phyloP scores from a whole-genome alignment of 495 filamentous ascomycete genomes.

The Daldinia concentrica region DNA sequence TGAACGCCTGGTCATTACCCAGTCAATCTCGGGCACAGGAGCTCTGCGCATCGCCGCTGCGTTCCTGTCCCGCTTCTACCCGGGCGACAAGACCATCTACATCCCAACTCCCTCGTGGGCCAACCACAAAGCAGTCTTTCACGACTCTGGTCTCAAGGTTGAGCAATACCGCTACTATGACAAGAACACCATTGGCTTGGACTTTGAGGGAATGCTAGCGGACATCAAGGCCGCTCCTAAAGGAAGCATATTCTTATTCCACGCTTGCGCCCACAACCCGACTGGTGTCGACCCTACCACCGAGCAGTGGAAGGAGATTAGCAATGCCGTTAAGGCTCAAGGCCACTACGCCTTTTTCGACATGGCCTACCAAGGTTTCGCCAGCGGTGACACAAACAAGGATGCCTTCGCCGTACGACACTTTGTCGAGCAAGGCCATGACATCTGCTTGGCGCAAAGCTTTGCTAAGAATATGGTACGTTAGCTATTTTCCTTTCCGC shows the following conservation, averaged over 20 bases:
- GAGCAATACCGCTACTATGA: conserved; percentile 98
- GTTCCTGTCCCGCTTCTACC: conserved; percentile 91
- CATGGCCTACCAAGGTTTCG: conserved; percentile 99
- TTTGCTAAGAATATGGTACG: conserved; percentile 99
- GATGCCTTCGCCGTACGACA: conserved; percentile 93
- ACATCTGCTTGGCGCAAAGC: conserved; percentile 87
- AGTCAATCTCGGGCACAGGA: conserved; percentile 97
- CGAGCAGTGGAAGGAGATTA: conserved; percentile 93
- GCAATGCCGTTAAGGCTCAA: conserved; percentile 86
- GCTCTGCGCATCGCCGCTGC: conserved; percentile 93
- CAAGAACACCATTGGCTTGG: conserved; percentile 96
- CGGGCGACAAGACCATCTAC: conserved; percentile 90
- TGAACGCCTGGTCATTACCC: conserved; percentile 88
- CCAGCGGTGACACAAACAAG: conserved; percentile 86
- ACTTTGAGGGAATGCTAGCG: conserved; percentile 91
- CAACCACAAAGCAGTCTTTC: conserved; percentile 97
- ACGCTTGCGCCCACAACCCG: conserved; percentile 98
- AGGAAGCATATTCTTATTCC: conserved; percentile 88
- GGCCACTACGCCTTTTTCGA: conserved; percentile 97
- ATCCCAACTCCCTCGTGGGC: conserved; percentile 97
- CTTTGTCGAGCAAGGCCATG: conserved; percentile 93
- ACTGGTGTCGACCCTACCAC: conserved; percentile 95
- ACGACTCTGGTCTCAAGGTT: conserved; percentile 87
- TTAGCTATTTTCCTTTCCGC: conserved; percentile 2
- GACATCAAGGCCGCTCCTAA: conserved; percentile 91